Conservation (phyloP, 2,329 filamentous ascomycete genomes). For the Phaeosphaeriaceae sp. region DNA sequence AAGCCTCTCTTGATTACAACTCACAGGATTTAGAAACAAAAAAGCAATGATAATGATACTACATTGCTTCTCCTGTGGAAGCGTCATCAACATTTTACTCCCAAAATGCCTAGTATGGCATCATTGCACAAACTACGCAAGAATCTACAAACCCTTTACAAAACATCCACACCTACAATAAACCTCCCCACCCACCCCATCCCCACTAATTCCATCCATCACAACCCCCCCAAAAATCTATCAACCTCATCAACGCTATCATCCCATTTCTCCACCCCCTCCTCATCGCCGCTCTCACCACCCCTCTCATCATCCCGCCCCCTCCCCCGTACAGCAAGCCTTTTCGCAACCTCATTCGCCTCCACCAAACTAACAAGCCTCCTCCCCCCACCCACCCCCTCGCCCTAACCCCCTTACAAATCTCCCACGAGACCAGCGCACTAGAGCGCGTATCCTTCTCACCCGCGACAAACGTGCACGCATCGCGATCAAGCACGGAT, state of each 20-base stretch:
- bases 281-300: constrained; percentile 3
- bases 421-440: constrained; percentile 42
- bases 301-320: constrained; percentile 63
- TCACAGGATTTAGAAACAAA: too few species aligned
- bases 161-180: background rate
- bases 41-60: too few species aligned
- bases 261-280: background rate
- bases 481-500: too few species aligned
- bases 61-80: too few species aligned
- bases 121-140: too few species aligned
- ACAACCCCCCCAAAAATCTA: too few species aligned
- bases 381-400: constrained; percentile 51
- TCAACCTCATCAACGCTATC: constrained; percentile 3
- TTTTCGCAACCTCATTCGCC: constrained; percentile 66
- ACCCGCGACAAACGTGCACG: constrained; percentile 34
- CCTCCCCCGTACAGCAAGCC: constrained; percentile 61
- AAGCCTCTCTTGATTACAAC: too few species aligned
- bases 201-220: too few species aligned
- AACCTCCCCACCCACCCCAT: background rate
- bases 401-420: constrained; percentile 43
- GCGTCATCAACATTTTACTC: too few species aligned
- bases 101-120: too few species aligned
- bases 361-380: constrained; percentile 63
- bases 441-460: constrained; percentile 2
- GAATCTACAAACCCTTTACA: too few species aligned